Evolutionary conservation across 345 rosid species (phyloP).

Genomic region (Populus nigra): DNA sequence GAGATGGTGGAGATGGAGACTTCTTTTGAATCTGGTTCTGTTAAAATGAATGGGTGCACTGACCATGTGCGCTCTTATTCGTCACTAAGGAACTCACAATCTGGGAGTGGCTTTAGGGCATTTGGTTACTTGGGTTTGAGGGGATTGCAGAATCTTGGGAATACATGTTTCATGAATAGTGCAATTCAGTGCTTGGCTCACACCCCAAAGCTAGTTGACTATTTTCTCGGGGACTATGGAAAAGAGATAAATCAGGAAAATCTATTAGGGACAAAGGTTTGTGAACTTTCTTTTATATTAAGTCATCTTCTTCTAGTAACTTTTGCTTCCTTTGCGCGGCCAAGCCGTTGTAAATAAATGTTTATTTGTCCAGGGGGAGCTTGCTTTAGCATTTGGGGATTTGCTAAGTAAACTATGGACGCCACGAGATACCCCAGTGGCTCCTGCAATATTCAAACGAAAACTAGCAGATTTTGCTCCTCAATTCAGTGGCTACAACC

Average conservation of each 20-base stretch:
- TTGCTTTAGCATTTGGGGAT: constrained; percentile 26
- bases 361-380: constrained; percentile 15
- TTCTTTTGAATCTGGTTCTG: constrained; percentile 7
- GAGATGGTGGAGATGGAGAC: neutral
- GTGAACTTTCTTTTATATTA: neutral
- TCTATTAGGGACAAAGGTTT: constrained; percentile 79
- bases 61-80: constrained; percentile 39
- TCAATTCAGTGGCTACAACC: constrained; percentile 31
- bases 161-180: constrained; percentile 97
- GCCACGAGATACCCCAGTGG: constrained; percentile 19
- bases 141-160: constrained; percentile 92
- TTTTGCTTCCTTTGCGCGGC: neutral
- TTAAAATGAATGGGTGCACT: constrained; percentile 48
- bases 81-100: neutral
- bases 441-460: constrained; percentile 22
- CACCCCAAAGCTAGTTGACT: constrained; percentile 87
- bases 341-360: neutral
- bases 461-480: constrained; percentile 24
- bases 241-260: constrained; percentile 80
- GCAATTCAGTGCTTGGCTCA: constrained; percentile 92
- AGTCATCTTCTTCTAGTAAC: neutral
- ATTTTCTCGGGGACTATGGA: constrained; percentile 75
- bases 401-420: constrained; percentile 27
- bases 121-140: constrained; percentile 78
- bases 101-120: constrained; percentile 49